Base-by-base conservation (phyloP, 2,329 filamentous ascomycete species). In the Aspergillus texensis region DNA sequence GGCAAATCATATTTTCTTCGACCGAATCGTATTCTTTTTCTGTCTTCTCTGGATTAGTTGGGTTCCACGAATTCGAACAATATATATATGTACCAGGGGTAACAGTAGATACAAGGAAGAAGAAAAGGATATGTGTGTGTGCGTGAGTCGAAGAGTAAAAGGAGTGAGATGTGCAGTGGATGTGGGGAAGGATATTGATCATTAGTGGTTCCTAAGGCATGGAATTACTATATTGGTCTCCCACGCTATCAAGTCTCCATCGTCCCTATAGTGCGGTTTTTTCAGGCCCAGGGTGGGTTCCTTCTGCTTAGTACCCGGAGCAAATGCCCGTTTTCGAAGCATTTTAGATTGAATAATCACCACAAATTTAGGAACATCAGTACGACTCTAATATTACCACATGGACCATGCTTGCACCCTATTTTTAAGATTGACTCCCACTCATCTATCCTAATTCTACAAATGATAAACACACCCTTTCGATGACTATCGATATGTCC, bases 1-100 rank as follows among this genome's bases (percentile, higher is more conserved):
- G 55, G 56, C 39, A 52, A 63, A 64, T 43, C 68, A 70, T 68
- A 65, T 66, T 68, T 68, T 65, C 61, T 66, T 43, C 24, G 43
- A 46, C 19, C 10, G 43, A 24, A 11, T 12, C 12, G 43, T 21
- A 46, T 24, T 45, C 10, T 6, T 46, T 14, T 46, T 57, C 10
- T 41, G 19, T 41, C 8, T 41, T 41, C 39, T 41, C 16, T 16
- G 2, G 16, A n/a, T 19, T 41, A 14, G 39, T 8, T n/a, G 16
- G 9, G 19, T n/a, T 8, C 19, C 39, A 9, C 39, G 16, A 19
- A n/a, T 41, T n/a, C 39, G 16, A 41, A 8, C 39, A 41, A 67
- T 69, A 73, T 72, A 73, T 52, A 48, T 48, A 48, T 8, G 21
- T 48, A 26, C 24, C 2, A 48, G 21, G 21, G 45, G 45, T 24